A percentile compares a stretch with the other conserved stretches of the same genome.
These are phyloP conservation scores for Gautieria morchelliformis DNA, from an alignment of 768 basidiomycete genomes.

Conservation along the genomic window DNA sequence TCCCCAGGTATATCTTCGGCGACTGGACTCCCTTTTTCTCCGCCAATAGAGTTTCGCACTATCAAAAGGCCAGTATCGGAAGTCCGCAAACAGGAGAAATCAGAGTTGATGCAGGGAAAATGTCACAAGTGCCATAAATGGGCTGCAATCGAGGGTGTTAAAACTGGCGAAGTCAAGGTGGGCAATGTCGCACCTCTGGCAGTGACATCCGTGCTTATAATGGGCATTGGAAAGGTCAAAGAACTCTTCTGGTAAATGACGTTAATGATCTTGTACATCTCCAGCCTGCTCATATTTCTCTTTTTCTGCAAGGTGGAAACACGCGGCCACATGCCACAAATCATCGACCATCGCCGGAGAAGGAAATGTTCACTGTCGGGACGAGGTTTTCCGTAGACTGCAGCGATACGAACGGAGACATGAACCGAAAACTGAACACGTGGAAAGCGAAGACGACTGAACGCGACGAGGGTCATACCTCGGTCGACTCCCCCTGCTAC, in stretches of 20 bases:
- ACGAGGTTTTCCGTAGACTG: slow-evolving; percentile 25
- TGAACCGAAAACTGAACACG: neutral
- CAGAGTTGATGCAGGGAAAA: slow-evolving; percentile 52
- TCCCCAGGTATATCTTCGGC: slow-evolving; percentile 57
- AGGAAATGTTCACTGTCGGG: slow-evolving; percentile 45
- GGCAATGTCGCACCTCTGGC: slow-evolving; percentile 3
- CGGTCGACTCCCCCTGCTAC: neutral
- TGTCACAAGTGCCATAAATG: slow-evolving; percentile 73
- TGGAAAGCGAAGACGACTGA: neutral
- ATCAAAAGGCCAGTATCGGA: slow-evolving; percentile 30
- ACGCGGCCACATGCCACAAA: slow-evolving; percentile 69
- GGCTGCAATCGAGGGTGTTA: slow-evolving; percentile 64
- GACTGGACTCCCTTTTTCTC: slow-evolving; percentile 66
- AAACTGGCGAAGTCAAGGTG: slow-evolving; percentile 66
- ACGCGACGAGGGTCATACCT: neutral
- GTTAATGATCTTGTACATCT: neutral
- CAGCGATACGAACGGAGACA: neutral
- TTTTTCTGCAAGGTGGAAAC: slow-evolving; percentile 58
- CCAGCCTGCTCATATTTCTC: neutral
- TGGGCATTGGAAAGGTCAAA: slow-evolving; percentile 37
- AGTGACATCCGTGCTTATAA: neutral
- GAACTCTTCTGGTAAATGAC: slow-evolving; percentile 63
- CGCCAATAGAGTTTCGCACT: slow-evolving; percentile 55
- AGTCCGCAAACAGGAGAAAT: slow-evolving; percentile 48
- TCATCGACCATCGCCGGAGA: slow-evolving; percentile 47